Evolutionary conservation across 495 filamentous ascomycete genomes (phyloP).

Genomic region (Aspergillus homomorphus): DNA sequence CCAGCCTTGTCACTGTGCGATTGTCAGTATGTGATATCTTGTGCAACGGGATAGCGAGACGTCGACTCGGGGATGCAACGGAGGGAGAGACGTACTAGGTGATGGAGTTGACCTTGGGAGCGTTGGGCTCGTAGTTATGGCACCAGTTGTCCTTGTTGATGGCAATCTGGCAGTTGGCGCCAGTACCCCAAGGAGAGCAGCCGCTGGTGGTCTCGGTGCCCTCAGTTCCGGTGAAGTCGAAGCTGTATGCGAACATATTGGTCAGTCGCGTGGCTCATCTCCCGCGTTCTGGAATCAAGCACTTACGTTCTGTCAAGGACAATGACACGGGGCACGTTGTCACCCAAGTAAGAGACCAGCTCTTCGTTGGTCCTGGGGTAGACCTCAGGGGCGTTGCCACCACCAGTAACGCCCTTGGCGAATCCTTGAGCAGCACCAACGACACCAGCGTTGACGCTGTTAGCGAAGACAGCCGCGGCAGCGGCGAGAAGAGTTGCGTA

Average conservation of each 20-base stretch:
- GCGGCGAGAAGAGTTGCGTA: constrained; percentile 12
- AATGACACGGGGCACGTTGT: constrained; percentile 30
- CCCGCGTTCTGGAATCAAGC: not conserved
- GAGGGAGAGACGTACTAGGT: constrained; percentile 30
- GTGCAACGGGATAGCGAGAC: too few species aligned
- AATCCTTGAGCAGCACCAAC: constrained; percentile 37
- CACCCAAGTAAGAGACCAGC: constrained; percentile 36
- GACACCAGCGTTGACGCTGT: constrained; percentile 24
- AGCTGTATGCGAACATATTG: not conserved
- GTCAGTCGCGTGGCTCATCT: too few species aligned
- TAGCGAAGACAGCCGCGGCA: constrained; percentile 14
- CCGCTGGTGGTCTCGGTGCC: constrained; percentile 39
- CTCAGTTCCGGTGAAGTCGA: constrained; percentile 36
- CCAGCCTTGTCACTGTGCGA: constrained; percentile 24
- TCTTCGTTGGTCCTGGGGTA: constrained; percentile 31
- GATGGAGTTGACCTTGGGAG: constrained; percentile 28
- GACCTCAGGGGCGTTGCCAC: constrained; percentile 32
- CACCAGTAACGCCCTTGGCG: constrained; percentile 36
- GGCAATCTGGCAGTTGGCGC: constrained; percentile 46
- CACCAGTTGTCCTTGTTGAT: constrained; percentile 51
- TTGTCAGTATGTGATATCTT: not conserved
- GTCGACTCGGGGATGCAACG: too few species aligned
- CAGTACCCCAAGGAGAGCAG: constrained; percentile 26
- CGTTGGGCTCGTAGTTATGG: constrained; percentile 29
- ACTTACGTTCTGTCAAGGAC: constrained; percentile 27